Evolutionary conservation across 495 filamentous ascomycete species (phyloP).

Genomic region (Daldinia grandis): DNA sequence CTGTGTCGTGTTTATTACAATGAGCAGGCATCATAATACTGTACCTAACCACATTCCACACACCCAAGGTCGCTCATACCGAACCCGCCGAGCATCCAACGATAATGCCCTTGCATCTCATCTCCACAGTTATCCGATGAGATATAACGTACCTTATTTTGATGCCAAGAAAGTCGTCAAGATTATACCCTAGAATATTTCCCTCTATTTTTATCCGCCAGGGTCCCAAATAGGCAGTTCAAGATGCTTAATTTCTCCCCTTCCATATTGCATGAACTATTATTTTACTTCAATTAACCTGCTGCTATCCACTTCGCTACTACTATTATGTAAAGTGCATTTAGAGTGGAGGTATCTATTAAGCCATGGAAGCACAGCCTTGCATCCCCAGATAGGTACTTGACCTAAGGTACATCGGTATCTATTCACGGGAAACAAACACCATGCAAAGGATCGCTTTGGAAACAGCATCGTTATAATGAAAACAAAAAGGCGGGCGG

Average conservation of each 20-base stretch:
- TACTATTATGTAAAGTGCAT: not conserved
- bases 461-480: not conserved
- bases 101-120: constrained; percentile 10
- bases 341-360: not conserved
- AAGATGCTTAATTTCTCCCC: constrained; percentile 16
- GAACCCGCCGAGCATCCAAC: constrained; percentile 9
- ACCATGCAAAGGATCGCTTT: constrained; percentile 2
- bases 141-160: not conserved
- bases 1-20: constrained; percentile 28
- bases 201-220: constrained; percentile 30
- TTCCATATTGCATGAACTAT: constrained; percentile 3
- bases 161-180: constrained; percentile 20
- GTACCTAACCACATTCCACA: constrained; percentile 1
- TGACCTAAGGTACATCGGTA: not conserved
- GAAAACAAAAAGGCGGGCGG: not conserved
- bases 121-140: constrained; percentile 28
- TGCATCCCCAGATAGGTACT: not conserved
- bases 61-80: constrained; percentile 6
- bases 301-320: not conserved
- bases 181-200: constrained; percentile 3
- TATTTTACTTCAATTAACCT: not conserved
- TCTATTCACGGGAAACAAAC: not conserved
- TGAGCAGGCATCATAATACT: constrained; percentile 7
- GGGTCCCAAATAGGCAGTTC: constrained; percentile 21
- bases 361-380: constrained; percentile 2